Percentiles rank a stretch among this genome's conserved stretches.
Evolutionary conservation across 2,329 filamentous ascomycete genomes (phyloP).

Genomic region (Sporothrix sp.): DNA sequence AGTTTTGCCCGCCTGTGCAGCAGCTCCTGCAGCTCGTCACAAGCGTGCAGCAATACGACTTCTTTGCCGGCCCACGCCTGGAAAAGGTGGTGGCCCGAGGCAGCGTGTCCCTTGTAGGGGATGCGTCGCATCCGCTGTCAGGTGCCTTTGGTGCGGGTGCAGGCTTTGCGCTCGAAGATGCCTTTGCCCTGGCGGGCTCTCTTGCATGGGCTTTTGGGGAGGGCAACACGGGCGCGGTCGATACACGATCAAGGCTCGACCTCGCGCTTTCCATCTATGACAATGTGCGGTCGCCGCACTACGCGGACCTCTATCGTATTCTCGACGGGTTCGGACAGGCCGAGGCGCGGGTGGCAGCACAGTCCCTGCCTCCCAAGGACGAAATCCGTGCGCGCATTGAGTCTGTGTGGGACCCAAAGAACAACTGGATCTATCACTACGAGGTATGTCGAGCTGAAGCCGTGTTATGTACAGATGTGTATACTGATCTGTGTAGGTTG

Average conservation of each 20-base stretch:
- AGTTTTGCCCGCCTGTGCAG: conserved; percentile 23
- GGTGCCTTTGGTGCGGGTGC: conserved; percentile 10
- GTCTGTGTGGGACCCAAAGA: background rate
- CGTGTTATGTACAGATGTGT: too few relatives aligned
- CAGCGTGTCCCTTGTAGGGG: conserved; percentile 41
- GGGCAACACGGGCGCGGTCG: too few relatives aligned
- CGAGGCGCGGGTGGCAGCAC: background rate
- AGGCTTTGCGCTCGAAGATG: conserved; percentile 11
- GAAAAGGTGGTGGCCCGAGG: conserved; percentile 9
- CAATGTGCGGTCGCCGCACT: conserved; percentile 9
- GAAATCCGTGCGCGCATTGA: conserved; percentile 7
- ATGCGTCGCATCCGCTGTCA: conserved; percentile 40
- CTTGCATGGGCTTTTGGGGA: conserved; percentile 4
- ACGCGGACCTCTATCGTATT: conserved; percentile 3
- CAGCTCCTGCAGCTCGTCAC: conserved; percentile 20
- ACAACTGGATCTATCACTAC: conserved; percentile 12
- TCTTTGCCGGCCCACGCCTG: conserved; percentile 10
- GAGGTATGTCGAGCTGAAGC: background rate
- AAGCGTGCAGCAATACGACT: conserved; percentile 9
- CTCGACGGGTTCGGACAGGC: conserved; percentile 1
- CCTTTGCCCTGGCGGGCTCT: background rate
- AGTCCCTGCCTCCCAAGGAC: background rate
- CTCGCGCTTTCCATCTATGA: conserved; percentile 4
- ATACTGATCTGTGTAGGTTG: background rate
- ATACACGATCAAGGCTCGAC: background rate